A percentile compares a stretch with the other conserved stretches of the same genome.
These are phyloP conservation scores for Cladosporium sp. DNA, from an alignment of 2,329 filamentous ascomycete genomes.

Conservation along the genomic window DNA sequence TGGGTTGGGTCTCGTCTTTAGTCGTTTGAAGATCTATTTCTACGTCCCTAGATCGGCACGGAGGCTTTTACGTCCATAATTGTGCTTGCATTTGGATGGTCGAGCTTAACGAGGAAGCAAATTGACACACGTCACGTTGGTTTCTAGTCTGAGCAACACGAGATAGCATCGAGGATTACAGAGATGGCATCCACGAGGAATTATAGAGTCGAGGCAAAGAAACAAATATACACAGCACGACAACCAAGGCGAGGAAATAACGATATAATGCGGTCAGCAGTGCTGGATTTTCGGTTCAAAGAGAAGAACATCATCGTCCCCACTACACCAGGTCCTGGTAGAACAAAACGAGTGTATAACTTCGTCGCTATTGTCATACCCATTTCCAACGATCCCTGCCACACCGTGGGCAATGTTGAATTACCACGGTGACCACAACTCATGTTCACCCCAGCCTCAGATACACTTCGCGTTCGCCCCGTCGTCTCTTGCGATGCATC, in stretches of 20 bases:
- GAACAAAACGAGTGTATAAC: not conserved
- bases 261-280: not conserved
- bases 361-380: not conserved
- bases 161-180: no score
- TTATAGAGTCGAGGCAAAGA: not conserved
- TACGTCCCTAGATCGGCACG: not conserved
- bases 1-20: not conserved
- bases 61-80: not conserved
- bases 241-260: not conserved
- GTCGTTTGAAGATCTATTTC: not conserved
- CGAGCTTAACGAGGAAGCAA: not conserved
- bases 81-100: not conserved
- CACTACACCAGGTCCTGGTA: not conserved
- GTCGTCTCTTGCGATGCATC: not conserved
- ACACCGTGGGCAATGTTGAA: not conserved
- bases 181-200: not conserved
- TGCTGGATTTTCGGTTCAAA: not conserved
- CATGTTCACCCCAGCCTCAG: not conserved
- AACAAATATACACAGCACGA: not conserved
- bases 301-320: not conserved
- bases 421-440: not conserved
- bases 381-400: not conserved
- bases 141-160: no score
- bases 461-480: slow-evolving; percentile 1
- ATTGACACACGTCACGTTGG: not conserved